Evolutionary conservation across 2,329 filamentous ascomycete genomes (phyloP), one percentile per base, ranked within the genome.

Genomic region (Epichloe gansuensis): DNA sequence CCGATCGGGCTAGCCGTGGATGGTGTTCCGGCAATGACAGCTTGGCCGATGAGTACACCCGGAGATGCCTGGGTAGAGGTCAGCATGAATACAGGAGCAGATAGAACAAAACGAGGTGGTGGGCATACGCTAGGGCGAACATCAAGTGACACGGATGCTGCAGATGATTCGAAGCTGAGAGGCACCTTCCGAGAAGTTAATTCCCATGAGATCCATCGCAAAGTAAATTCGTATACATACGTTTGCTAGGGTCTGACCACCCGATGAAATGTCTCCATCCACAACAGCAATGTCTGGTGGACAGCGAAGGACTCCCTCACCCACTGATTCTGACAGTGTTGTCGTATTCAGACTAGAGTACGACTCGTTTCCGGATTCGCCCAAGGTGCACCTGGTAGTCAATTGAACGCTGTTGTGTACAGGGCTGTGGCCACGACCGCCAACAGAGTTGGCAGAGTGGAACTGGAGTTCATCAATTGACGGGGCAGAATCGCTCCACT

Each of bases 161-260:
- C 54, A 51, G 49, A 50, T 37, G 45, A 46, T 48, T 55, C 39
- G 39, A 39, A 38, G 46, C 52, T 54, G 49, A 49, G 48, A 52
- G 56, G 42, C 52, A 44, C 51, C 60, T 61, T 60, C 48, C 46
- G 46, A 53, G 45, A 56, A 52, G 54, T 62, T 42, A 62, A 59
- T 57, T 44, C 38, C 49, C 23, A 46, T 37, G 31, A n/a, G 13
- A 28, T 23, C 28, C 28, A 43, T 0, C 11, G 35, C 23, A 9
- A 17, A 7, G 45, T 8, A 9, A 13, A 38, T 17, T 13, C 9
- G 23, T 37, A 41, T 39, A 56, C 59, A 50, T 59, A 61, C 59
- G 50, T 56, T 52, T 50, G 53, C 41, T 47, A 46, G 53, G 13
- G 11, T 12, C 31, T 50, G 37, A 12, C 37, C 42, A 38, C 50